Percentiles rank a stretch among this genome's conserved stretches.
These are phyloP conservation scores for Talaromyces sp. DNA, from an alignment of 2,329 filamentous ascomycete genomes.

Conservation along the genomic window DNA sequence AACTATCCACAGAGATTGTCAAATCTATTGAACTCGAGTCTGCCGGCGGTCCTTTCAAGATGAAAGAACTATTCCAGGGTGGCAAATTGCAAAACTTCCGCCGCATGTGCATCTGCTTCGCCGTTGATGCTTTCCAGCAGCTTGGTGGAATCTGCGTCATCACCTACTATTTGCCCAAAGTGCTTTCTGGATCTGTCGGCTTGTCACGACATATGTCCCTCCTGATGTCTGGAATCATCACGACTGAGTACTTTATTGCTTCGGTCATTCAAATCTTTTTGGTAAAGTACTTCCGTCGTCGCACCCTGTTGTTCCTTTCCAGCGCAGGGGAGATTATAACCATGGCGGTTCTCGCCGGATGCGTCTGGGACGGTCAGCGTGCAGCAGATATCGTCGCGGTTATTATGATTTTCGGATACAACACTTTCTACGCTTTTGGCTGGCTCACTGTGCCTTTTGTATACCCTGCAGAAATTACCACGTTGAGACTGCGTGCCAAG, in stretches of 20 bases:
- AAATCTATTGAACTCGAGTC: slow-evolving; percentile 29
- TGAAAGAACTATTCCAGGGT: slow-evolving; percentile 36
- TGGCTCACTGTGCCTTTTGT: slow-evolving; percentile 38
- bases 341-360: slow-evolving; percentile 46
- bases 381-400: slow-evolving; percentile 34
- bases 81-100: slow-evolving; percentile 32
- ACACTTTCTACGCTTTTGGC: slow-evolving; percentile 50
- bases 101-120: neutral
- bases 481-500: slow-evolving; percentile 19
- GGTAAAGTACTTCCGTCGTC: slow-evolving; percentile 51
- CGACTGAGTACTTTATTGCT: slow-evolving; percentile 48
- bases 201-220: slow-evolving; percentile 47
- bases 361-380: slow-evolving; percentile 13
- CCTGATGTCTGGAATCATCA: slow-evolving; percentile 54
- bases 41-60: slow-evolving; percentile 32
- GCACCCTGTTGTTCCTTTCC: slow-evolving; percentile 54
- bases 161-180: slow-evolving; percentile 18
- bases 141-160: slow-evolving; percentile 28
- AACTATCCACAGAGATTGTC: slow-evolving; percentile 38
- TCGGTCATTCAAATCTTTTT: slow-evolving; percentile 43
- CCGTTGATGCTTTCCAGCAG: slow-evolving; percentile 39
- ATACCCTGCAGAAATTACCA: slow-evolving; percentile 23
- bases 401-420: slow-evolving; percentile 52
- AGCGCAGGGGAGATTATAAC: slow-evolving; percentile 51
- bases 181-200: slow-evolving; percentile 18